These are phyloP conservation scores for Pseudogymnoascus sp. DNA, from an alignment of 2,329 filamentous ascomycete genomes.

Conservation along the genomic window DNA sequence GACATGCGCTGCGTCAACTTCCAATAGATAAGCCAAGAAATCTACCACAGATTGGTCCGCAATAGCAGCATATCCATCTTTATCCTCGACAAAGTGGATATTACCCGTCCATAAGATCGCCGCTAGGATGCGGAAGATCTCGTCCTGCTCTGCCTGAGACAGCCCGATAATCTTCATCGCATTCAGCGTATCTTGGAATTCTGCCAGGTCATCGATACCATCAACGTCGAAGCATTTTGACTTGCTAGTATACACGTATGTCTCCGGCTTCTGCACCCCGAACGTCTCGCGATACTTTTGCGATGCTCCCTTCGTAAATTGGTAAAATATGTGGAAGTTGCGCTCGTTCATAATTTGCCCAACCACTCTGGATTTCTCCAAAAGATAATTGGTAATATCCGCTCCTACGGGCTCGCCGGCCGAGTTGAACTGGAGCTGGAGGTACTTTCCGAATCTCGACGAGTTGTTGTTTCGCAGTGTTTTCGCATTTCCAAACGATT, in stretches of 20 bases:
- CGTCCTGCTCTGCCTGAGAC: constrained; percentile 80
- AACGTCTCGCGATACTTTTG: constrained; percentile 78
- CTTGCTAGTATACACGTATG: constrained; percentile 86
- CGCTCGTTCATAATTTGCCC: constrained; percentile 92
- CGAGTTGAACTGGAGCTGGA: constrained; percentile 92
- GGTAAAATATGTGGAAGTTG: constrained; percentile 99
- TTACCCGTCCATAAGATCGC: constrained; percentile 93
- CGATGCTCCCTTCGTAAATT: constrained; percentile 94
- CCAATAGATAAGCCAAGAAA: constrained; percentile 87
- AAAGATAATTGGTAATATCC: constrained; percentile 95
- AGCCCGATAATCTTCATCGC: constrained; percentile 95
- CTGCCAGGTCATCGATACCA: constrained; percentile 84
- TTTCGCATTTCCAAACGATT: constrained; percentile 98
- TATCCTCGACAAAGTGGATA: constrained; percentile 82
- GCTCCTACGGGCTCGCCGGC: constrained; percentile 90
- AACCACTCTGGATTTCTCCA: constrained; percentile 92
- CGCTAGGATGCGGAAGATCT: constrained; percentile 92
- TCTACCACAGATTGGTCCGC: constrained; percentile 86
- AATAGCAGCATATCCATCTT: constrained; percentile 80
- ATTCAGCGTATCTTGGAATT: constrained; percentile 83
- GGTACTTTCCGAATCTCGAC: constrained; percentile 94
- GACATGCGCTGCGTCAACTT: constrained; percentile 73
- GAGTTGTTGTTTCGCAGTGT: constrained; percentile 98
- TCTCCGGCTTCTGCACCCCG: constrained; percentile 84
- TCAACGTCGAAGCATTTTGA: constrained; percentile 94